phyloP scores from a whole-genome alignment of 2,329 filamentous ascomycete genomes.

The Nemania bipapillata region DNA sequence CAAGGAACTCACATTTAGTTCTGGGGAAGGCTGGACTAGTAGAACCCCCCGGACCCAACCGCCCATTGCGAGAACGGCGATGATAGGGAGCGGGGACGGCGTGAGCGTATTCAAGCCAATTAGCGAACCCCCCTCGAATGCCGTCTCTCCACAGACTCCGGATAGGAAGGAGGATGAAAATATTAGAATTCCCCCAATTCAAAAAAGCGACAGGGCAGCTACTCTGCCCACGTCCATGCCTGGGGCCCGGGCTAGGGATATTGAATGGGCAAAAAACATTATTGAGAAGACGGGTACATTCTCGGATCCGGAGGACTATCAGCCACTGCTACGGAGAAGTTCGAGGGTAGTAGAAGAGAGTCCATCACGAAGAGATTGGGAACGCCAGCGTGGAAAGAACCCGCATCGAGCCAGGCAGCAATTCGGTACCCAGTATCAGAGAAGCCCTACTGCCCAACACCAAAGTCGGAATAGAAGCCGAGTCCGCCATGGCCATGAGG shows the following conservation, averaged over 20 bases:
- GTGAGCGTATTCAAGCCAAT: background rate
- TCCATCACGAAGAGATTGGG: no score
- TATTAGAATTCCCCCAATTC: background rate
- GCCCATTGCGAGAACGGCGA: background rate
- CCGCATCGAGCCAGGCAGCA: no score
- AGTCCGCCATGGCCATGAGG: background rate
- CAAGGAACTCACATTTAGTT: background rate
- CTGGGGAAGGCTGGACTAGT: background rate
- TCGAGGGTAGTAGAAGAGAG: no score
- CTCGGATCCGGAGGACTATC: conserved; percentile 1
- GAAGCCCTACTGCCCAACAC: background rate
- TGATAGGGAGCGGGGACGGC: background rate
- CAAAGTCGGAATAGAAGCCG: background rate
- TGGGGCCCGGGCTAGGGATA: conserved; percentile 3
- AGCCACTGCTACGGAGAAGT: background rate
- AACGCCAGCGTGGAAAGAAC: no score
- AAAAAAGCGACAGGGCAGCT: conserved; percentile 1
- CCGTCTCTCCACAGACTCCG: background rate
- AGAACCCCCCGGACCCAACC: background rate
- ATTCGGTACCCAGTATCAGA: no score
- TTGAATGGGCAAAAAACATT: conserved; percentile 23
- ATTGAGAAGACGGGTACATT: conserved; percentile 22
- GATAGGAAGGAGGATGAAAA: background rate
- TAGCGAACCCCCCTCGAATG: background rate
- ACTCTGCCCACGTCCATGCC: background rate